Evolutionary conservation across 805 yeast genomes (phyloP), one percentile per base, ranked within the genome.

Genomic region (Vanderwaltozyma yarrowii): DNA sequence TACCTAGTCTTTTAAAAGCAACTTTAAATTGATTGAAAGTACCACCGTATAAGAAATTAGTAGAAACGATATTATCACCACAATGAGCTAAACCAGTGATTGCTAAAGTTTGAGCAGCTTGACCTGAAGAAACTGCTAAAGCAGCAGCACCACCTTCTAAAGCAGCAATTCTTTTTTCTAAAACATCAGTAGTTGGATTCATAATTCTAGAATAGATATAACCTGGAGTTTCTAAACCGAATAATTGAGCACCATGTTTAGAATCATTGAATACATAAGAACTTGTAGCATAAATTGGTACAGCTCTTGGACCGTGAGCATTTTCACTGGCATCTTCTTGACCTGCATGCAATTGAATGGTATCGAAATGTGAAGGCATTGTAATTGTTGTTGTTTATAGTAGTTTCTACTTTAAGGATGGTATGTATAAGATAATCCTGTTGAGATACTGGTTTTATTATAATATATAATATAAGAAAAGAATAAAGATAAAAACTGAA

Each of bases 11-110:
- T 65, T 84, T 83, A 71, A 89, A 82, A 17, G 92, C 79, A 49
- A 86, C 94, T 63, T 86, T 87, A 71, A 89, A 84, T 61, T 89
- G 95, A 61, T 89, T 89, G 67, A 80, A 87, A 41, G 96, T 88
- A 54, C 98, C 98, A 49, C 98, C 98, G 59, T 92, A 89, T 45
- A 89, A 69, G 68, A 59, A 85, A 6, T 94, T 74, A 18, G 96
- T 80, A 23, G 95, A 79, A 39, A 89, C 75, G 49, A 89, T 74
- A 66, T 92, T 92, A 58, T 86, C 95, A 51, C 97, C 97, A 39
- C 75, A 61, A 49, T 81, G 86, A 28, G 95, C 94, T 50, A 87
- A 70, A 40, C 85, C 85, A 26, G 83, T 71, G 58, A 87, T 69
- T 16, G 96, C 94, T 42, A 82, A 58, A 48, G 86, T 76, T 61